phyloP scores from a whole-genome alignment of 2,329 filamentous ascomycete genomes.

The Penicillium rolfsii region DNA sequence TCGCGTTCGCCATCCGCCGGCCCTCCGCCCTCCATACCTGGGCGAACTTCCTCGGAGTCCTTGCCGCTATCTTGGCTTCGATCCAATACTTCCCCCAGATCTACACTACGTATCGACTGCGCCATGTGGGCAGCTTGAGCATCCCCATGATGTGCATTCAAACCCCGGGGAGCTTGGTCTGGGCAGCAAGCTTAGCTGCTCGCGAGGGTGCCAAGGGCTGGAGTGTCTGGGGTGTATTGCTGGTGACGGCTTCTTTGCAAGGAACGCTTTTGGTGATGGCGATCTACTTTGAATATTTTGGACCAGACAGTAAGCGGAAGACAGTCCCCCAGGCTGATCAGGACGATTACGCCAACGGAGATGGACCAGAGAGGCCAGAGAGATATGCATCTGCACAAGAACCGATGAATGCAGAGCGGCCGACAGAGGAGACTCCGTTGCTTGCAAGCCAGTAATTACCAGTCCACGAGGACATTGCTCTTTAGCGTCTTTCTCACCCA shows the following conservation, averaged over 20 bases:
- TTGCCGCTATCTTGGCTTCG: constrained; percentile 75
- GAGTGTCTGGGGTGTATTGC: constrained; percentile 93
- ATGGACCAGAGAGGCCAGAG: constrained; percentile 11
- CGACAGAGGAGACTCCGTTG: constrained; percentile 43
- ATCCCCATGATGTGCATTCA: constrained; percentile 99
- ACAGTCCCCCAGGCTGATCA: constrained; percentile 27
- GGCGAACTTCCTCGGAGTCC: constrained; percentile 83
- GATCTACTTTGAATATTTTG: constrained; percentile 66
- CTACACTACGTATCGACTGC: constrained; percentile 81
- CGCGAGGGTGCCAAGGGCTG: constrained; percentile 81
- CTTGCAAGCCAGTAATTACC: constrained; percentile 33
- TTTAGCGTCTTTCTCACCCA: not conserved
- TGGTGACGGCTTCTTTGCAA: constrained; percentile 84
- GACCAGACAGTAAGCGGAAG: constrained; percentile 49
- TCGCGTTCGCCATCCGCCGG: constrained; percentile 66
- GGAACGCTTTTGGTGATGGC: constrained; percentile 79
- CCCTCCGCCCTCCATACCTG: constrained; percentile 70
- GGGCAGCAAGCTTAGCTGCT: constrained; percentile 79
- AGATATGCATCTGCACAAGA: constrained; percentile 14
- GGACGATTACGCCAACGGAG: constrained; percentile 19
- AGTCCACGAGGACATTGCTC: not conserved
- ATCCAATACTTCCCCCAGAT: constrained; percentile 97
- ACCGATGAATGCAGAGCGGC: constrained; percentile 24
- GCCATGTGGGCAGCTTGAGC: constrained; percentile 86
- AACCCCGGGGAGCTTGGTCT: constrained; percentile 88